Percentiles rank a stretch among this genome's conserved stretches.
phyloP scores from a whole-genome alignment of 148 eudicot species.

The Cornus controversa region DNA sequence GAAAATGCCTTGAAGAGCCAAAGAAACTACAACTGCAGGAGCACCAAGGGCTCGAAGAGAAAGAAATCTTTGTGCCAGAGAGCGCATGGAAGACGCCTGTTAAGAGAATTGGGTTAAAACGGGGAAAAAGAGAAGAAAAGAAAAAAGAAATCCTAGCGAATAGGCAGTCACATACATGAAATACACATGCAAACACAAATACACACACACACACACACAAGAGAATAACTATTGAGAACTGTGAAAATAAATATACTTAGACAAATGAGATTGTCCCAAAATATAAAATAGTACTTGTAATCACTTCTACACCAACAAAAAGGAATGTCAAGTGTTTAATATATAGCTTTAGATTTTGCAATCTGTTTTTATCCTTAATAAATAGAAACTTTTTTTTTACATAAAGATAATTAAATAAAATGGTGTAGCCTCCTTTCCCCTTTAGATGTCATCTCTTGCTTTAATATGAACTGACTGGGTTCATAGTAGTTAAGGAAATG shows the following conservation, averaged over 20 bases:
- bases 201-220: neutral
- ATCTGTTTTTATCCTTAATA: neutral
- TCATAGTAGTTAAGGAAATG: neutral
- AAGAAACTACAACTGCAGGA: slow-evolving; percentile 88
- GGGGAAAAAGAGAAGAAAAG: too few species aligned
- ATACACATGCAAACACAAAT: neutral
- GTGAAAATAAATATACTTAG: neutral
- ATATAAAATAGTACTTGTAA: neutral
- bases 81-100: slow-evolving; percentile 84
- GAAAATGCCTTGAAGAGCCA: slow-evolving; percentile 95
- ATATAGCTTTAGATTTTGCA: neutral
- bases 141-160: neutral
- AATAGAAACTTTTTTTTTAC: neutral
- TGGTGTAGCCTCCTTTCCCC: neutral
- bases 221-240: neutral
- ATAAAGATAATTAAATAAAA: neutral
- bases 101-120: neutral
- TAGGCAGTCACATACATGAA: neutral
- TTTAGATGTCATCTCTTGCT: neutral
- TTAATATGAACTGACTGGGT: neutral
- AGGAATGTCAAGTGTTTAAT: neutral
- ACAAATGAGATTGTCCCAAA: neutral
- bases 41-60: slow-evolving; percentile 90
- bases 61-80: slow-evolving; percentile 69
- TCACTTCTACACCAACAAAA: neutral